Percentiles rank a stretch among this genome's conserved stretches.
Evolutionary conservation across 768 basidiomycete species (phyloP).

Genomic region (Lactifluus volemus): DNA sequence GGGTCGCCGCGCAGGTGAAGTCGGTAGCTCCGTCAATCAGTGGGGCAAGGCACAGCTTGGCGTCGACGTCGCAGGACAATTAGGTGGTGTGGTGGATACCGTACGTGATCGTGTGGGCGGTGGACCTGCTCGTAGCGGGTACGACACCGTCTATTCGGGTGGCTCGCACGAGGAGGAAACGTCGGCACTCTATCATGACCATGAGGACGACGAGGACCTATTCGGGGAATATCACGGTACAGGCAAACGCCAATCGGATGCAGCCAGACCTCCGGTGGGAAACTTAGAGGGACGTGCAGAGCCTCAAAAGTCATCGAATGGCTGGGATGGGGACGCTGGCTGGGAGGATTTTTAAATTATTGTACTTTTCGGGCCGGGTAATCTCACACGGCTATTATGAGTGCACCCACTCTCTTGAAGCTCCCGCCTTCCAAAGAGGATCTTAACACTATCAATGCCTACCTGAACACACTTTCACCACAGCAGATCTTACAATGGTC

Average conservation of each 20-base stretch:
- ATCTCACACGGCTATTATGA: neutral
- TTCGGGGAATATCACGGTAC: slow-evolving; percentile 19
- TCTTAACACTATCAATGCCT: slow-evolving; percentile 60
- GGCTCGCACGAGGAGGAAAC: slow-evolving; percentile 46
- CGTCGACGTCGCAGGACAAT: slow-evolving; percentile 74
- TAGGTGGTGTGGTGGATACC: slow-evolving; percentile 58
- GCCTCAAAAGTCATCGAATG: slow-evolving; percentile 30
- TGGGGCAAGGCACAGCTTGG: slow-evolving; percentile 74
- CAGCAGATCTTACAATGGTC: slow-evolving; percentile 87
- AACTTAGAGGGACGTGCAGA: neutral
- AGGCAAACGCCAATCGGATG: neutral
- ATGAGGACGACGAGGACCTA: slow-evolving; percentile 51
- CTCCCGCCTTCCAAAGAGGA: slow-evolving; percentile 52
- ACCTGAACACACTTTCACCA: slow-evolving; percentile 64
- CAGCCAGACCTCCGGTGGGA: neutral
- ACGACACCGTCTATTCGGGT: slow-evolving; percentile 32
- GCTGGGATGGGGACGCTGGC: slow-evolving; percentile 37
- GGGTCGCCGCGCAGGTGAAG: slow-evolving; percentile 50
- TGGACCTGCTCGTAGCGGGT: slow-evolving; percentile 41
- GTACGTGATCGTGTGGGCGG: slow-evolving; percentile 51
- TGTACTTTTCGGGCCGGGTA: slow-evolving; percentile 1
- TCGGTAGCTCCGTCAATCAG: slow-evolving; percentile 59
- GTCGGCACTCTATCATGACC: slow-evolving; percentile 54
- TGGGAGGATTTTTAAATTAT: slow-evolving; percentile 39
- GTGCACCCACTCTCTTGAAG: slow-evolving; percentile 30